Conservation (phyloP, 2,329 filamentous ascomycete species). For the Botryotinia calthae region DNA sequence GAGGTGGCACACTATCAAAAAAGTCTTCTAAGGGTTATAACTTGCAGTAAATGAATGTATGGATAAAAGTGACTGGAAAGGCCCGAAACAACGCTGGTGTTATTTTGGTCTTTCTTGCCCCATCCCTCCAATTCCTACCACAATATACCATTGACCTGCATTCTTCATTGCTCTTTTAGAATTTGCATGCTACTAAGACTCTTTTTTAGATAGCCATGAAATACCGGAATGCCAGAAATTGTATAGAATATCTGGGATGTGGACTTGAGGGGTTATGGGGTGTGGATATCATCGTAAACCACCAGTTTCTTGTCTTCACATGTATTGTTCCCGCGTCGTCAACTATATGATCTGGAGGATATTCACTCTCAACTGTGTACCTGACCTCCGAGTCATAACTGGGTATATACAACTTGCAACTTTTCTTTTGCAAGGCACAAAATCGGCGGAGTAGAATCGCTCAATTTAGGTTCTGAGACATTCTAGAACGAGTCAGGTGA, state of each 20-base stretch:
- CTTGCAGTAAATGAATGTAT: not conserved
- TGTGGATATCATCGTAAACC: not conserved
- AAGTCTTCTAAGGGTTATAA: not conserved
- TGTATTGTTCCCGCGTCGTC: not conserved
- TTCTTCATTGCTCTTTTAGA: not conserved
- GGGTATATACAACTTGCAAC: not conserved
- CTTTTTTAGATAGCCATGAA: not conserved
- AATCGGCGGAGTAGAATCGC: not conserved
- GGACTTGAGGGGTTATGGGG: not conserved
- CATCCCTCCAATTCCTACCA: not conserved
- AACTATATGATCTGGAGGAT: not conserved
- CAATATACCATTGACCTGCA: no score
- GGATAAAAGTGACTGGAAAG: not conserved
- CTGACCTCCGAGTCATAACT: not conserved
- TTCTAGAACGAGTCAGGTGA: not conserved
- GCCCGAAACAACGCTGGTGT: not conserved
- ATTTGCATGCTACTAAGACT: not conserved
- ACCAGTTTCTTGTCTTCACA: no score
- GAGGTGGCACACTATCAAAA: no score
- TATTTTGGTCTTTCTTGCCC: no score
- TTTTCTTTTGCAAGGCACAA: not conserved
- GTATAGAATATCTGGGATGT: no score
- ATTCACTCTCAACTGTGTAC: not conserved
- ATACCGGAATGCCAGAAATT: not conserved
- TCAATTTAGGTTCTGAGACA: not conserved